phyloP scores from a whole-genome alignment of 192 early-diverging fungal species.

The Coemansia sp. region DNA sequence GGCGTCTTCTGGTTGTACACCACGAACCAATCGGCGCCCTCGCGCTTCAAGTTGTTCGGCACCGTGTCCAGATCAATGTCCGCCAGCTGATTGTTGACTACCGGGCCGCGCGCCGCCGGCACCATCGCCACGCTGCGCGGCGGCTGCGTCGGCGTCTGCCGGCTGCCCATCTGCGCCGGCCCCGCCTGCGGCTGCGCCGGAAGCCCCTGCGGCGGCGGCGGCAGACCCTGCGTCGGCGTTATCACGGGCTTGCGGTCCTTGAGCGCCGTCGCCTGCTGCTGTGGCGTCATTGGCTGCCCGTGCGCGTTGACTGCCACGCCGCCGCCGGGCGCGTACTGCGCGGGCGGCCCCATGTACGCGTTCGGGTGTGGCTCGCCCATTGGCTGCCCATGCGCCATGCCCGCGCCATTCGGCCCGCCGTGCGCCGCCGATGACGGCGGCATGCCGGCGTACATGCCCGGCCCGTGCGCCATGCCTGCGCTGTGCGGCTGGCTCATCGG shows the following conservation, averaged over 20 bases:
- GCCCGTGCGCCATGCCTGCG: conserved; percentile 31
- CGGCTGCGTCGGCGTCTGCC: conserved; percentile 44
- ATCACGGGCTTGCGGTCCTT: conserved; percentile 52
- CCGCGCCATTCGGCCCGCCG: conserved; percentile 36
- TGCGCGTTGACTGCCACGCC: conserved; percentile 45
- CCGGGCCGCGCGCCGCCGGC: conserved; percentile 19
- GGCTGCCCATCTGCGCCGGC: conserved; percentile 28
- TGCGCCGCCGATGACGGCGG: conserved; percentile 33
- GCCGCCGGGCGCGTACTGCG: conserved; percentile 50
- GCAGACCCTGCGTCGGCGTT: conserved; percentile 24
- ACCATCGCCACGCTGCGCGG: conserved; percentile 25
- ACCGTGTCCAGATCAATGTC: conserved; percentile 78
- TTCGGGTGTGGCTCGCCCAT: conserved; percentile 35
- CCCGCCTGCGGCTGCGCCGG: conserved; percentile 10
- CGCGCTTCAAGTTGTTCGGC: conserved; percentile 68
- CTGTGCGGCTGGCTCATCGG: conserved; percentile 30
- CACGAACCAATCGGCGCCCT: conserved; percentile 85
- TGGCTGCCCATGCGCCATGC: conserved; percentile 32
- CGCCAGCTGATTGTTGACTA: conserved; percentile 48
- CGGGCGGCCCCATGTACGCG: conserved; percentile 40
- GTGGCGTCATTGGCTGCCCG: conserved; percentile 49
- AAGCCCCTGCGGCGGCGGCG: conserved; percentile 10
- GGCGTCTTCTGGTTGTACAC: conserved; percentile 69
- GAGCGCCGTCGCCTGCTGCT: conserved; percentile 28
- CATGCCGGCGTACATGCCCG: conserved; percentile 45